Percentiles rank a stretch among this genome's conserved stretches.
Evolutionary conservation across 352 stramenopile genomes (phyloP).

Genomic region (Phytopythium montanum): DNA sequence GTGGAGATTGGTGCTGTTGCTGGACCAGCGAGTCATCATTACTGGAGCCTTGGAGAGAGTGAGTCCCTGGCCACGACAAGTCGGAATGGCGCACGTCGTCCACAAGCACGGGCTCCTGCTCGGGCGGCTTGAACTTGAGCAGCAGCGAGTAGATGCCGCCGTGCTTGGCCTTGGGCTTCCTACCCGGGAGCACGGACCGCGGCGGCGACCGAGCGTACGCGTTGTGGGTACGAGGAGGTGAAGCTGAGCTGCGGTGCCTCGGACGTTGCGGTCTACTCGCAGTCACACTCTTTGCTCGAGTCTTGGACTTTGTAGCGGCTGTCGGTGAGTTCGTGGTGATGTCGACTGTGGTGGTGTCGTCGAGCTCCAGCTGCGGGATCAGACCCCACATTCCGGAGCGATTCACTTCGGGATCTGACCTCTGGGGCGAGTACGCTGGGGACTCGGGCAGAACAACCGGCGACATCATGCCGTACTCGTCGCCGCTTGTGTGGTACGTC

Average conservation of each 20-base stretch:
- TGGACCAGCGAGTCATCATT: not conserved
- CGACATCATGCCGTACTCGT: slow-evolving; percentile 66
- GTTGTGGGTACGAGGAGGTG: slow-evolving; percentile 11
- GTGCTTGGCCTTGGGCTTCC: slow-evolving; percentile 57
- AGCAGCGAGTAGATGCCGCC: slow-evolving; percentile 78
- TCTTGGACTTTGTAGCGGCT: not conserved
- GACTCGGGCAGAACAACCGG: slow-evolving; percentile 53
- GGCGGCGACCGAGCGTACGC: slow-evolving; percentile 9
- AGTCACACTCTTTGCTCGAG: not conserved
- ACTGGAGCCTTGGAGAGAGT: not conserved
- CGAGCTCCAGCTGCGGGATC: slow-evolving; percentile 1
- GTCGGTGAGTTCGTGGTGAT: too few species aligned
- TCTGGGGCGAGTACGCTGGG: not conserved
- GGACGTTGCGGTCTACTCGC: not conserved
- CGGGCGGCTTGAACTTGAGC: slow-evolving; percentile 48
- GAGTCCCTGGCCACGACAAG: not conserved
- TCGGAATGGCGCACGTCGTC: slow-evolving; percentile 37
- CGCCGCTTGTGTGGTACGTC: slow-evolving; percentile 23
- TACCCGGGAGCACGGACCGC: slow-evolving; percentile 19
- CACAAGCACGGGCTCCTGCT: slow-evolving; percentile 52
- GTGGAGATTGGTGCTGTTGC: not conserved
- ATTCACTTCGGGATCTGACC: slow-evolving; percentile 4
- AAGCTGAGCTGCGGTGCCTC: slow-evolving; percentile 11
- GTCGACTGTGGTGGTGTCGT: not conserved
- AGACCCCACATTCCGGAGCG: not conserved